Evolutionary conservation across 192 early-diverging fungal species (phyloP).

Genomic region (Backusella liffmaniae): DNA sequence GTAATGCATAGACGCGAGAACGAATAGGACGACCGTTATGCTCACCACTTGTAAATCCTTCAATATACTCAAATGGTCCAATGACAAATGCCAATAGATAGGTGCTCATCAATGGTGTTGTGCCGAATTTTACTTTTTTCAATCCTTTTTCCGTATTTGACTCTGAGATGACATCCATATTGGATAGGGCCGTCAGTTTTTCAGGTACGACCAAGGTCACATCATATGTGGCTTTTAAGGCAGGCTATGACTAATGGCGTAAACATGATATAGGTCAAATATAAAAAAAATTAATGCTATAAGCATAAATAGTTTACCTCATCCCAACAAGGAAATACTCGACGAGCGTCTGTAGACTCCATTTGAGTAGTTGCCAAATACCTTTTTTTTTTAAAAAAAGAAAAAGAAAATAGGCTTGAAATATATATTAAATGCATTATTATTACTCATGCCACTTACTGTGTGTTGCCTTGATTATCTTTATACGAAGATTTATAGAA

Average conservation of each 20-base stretch:
- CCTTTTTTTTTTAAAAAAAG: conserved; percentile 31
- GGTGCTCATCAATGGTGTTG: conserved; percentile 92
- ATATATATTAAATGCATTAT: neutral
- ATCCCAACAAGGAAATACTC: conserved; percentile 94
- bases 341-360: conserved; percentile 87
- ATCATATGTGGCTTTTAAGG: conserved; percentile 93
- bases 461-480: conserved; percentile 51
- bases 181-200: conserved; percentile 81
- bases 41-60: conserved; percentile 69
- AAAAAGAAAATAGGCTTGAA: conserved; percentile 21
- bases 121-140: conserved; percentile 86
- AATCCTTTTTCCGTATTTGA: conserved; percentile 20
- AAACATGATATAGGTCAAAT: neutral
- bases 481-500: conserved; percentile 89
- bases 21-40: conserved; percentile 70
- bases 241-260: conserved; percentile 49
- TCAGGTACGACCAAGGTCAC: conserved; percentile 78
- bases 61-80: conserved; percentile 92
- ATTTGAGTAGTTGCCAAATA: conserved; percentile 93
- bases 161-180: conserved; percentile 84
- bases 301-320: conserved; percentile 49
- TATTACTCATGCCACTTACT: conserved; percentile 11
- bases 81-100: conserved; percentile 92
- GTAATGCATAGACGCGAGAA: conserved; percentile 83
- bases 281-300: neutral